These are phyloP conservation scores for Thinopyrum elongatum DNA, from an alignment of 176 grass and related monocot genomes.

Conservation along the genomic window DNA sequence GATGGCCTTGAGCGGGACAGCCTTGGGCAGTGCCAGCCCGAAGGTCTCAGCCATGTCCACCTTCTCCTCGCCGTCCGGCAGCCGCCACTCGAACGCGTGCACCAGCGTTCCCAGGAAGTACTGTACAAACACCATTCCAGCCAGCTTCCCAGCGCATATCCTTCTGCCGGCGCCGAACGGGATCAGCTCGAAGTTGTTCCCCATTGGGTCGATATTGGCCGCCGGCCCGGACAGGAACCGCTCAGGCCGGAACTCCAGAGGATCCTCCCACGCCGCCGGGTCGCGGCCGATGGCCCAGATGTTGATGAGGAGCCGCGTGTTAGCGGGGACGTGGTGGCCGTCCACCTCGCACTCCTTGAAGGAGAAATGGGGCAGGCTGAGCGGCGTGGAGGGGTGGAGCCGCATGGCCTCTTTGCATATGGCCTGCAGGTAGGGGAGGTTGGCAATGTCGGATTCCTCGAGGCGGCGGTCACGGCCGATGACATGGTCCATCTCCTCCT, in stretches of 20 bases:
- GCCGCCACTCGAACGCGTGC: constrained; percentile 69
- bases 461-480: constrained; percentile 49
- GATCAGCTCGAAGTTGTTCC: constrained; percentile 83
- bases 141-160: constrained; percentile 83
- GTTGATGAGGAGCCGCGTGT: constrained; percentile 71
- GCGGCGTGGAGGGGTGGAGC: constrained; percentile 71
- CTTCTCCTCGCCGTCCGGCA: constrained; percentile 50
- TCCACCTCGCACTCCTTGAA: constrained; percentile 62
- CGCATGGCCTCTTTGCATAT: constrained; percentile 77
- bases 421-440: constrained; percentile 73
- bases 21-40: constrained; percentile 62
- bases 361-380: constrained; percentile 78
- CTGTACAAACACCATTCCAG: constrained; percentile 84
- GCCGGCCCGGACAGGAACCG: constrained; percentile 44
- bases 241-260: constrained; percentile 70
- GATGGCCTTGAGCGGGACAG: constrained; percentile 60
- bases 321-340: constrained; percentile 50
- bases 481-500: constrained; percentile 64
- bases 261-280: constrained; percentile 47
- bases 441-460: constrained; percentile 56
- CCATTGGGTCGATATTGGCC: constrained; percentile 49
- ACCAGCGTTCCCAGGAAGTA: constrained; percentile 58
- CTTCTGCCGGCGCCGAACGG: constrained; percentile 74
- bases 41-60: constrained; percentile 75
- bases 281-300: constrained; percentile 85